phyloP scores from a whole-genome alignment of 1,284 basidiomycete species.

The Testicularia cyperi region DNA sequence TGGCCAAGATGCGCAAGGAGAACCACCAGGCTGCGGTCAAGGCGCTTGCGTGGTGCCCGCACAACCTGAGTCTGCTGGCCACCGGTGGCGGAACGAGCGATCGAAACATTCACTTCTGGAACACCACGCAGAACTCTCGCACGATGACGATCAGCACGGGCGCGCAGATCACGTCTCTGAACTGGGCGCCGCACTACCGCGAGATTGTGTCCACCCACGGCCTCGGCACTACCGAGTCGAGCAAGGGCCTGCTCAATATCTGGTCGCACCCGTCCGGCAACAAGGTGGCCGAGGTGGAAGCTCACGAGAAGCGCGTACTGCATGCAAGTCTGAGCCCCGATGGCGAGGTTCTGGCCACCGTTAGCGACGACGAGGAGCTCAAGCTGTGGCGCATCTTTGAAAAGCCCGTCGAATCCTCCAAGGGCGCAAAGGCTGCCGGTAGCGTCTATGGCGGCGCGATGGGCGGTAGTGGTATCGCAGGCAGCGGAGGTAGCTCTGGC shows the following conservation, averaged over 20 bases:
- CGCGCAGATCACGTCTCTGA: constrained; percentile 86
- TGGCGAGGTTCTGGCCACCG: constrained; percentile 56
- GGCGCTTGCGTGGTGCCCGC: constrained; percentile 94
- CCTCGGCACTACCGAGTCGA: constrained; percentile 42
- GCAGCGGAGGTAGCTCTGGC: too few relatives aligned
- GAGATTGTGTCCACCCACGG: constrained; percentile 93
- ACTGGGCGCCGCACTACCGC: constrained; percentile 85
- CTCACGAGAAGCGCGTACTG: constrained; percentile 54
- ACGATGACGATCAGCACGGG: constrained; percentile 53
- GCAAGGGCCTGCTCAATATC: constrained; percentile 49
- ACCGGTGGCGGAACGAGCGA: constrained; percentile 94
- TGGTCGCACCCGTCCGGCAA: constrained; percentile 55
- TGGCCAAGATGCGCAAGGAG: constrained; percentile 89
- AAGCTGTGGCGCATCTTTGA: constrained; percentile 60
- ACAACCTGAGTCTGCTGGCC: constrained; percentile 88
- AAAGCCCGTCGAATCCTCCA: constrained; percentile 35
- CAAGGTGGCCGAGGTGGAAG: constrained; percentile 53
- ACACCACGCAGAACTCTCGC: constrained; percentile 55
- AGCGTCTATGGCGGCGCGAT: constrained; percentile 12
- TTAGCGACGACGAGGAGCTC: constrained; percentile 57
- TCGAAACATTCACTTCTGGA: constrained; percentile 88
- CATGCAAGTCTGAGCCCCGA: constrained; percentile 54
- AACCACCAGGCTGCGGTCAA: constrained; percentile 57
- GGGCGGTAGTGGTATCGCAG: constrained; percentile 7
- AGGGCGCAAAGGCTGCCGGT: constrained; percentile 15